Percentiles rank a stretch among this genome's conserved stretches.
Conservation (phyloP, 306 rosid species). For the Comarum palustre region DNA sequence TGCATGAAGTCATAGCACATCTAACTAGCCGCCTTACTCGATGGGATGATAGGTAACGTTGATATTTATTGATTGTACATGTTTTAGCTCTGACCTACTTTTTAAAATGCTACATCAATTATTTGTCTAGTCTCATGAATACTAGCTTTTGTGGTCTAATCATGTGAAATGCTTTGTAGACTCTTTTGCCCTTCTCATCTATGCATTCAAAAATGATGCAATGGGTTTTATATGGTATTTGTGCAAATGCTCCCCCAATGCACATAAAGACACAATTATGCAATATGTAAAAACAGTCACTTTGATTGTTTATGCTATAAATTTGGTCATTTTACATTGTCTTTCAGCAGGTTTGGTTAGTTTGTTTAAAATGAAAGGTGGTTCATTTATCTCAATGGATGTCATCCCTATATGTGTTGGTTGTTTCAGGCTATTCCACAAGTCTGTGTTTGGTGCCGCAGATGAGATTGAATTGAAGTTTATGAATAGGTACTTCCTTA, state of each 20-base stretch:
- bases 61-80: conserved; percentile 13
- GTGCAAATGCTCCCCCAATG: background rate
- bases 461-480: conserved; percentile 93
- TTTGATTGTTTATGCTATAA: background rate
- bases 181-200: too few species aligned
- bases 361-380: background rate
- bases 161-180: background rate
- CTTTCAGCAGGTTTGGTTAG: background rate
- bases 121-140: background rate
- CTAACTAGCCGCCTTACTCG: conserved; percentile 77
- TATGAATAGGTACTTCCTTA: conserved; percentile 73
- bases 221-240: background rate
- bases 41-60: conserved; percentile 92
- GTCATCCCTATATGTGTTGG: conserved; percentile 5
- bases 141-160: background rate
- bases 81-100: background rate
- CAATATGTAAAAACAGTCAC: background rate
- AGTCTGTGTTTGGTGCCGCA: conserved; percentile 84
- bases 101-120: conserved; percentile 12
- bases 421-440: conserved; percentile 79
- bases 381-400: background rate
- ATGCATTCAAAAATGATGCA: too few species aligned
- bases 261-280: background rate
- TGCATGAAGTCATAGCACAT: conserved; percentile 84
- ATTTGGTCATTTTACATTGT: background rate